Evolutionary conservation across 345 rosid species (phyloP).

Genomic region (Cardiospermum halicacabum): DNA sequence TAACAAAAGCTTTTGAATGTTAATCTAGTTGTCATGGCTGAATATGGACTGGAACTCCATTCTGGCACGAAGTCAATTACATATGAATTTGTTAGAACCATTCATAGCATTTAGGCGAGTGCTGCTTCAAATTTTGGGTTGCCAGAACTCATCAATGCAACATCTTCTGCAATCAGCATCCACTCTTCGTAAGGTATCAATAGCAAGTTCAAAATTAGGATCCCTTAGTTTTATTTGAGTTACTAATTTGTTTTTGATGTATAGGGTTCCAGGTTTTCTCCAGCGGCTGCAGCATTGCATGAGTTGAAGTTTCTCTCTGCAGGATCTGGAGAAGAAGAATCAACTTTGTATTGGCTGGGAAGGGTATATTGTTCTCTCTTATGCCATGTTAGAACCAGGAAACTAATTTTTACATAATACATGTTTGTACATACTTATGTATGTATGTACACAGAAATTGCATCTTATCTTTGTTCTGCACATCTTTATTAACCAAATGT

Average conservation of each 20-base stretch:
- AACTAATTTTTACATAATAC: neutral
- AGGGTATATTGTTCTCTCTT: conserved; percentile 47
- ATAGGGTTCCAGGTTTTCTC: conserved; percentile 84
- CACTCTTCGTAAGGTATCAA: conserved; percentile 81
- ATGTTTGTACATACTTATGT: no score
- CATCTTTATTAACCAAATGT: neutral
- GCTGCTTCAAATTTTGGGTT: conserved; percentile 73
- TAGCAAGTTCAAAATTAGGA: neutral
- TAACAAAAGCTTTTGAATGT: conserved; percentile 23
- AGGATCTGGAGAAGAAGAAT: conserved; percentile 37
- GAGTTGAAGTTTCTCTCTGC: conserved; percentile 71
- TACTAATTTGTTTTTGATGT: conserved; percentile 20
- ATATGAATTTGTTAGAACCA: conserved; percentile 92
- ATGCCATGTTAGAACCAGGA: neutral
- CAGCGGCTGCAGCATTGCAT: conserved; percentile 78
- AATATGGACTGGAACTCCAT: conserved; percentile 70
- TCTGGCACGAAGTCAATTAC: conserved; percentile 65
- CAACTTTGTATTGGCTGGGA: conserved; percentile 73
- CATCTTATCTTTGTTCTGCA: neutral
- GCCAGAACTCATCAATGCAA: conserved; percentile 48
- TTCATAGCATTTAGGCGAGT: conserved; percentile 84
- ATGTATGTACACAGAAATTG: neutral
- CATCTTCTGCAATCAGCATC: conserved; percentile 93
- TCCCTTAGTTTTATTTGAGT: conserved; percentile 12
- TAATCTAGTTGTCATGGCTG: conserved; percentile 64